Base-by-base conservation (phyloP, 192 early-diverging fungal genomes). In the Backusella australiensis region DNA sequence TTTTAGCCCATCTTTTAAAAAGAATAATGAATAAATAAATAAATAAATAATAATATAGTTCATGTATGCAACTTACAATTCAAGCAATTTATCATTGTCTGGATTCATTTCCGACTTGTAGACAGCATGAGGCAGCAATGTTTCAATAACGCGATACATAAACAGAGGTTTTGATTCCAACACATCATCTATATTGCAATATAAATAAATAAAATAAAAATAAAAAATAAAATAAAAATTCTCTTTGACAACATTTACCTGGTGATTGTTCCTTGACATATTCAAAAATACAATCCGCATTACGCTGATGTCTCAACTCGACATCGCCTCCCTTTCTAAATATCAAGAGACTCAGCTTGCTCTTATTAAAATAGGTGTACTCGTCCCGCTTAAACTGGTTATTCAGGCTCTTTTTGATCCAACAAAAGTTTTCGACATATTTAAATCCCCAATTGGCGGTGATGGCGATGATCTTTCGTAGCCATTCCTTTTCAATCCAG, bases 391-490 rank as follows among this genome's bases (percentile, higher is more conserved):
- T 90, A 76, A 98, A 94, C 63, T 88, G 86, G 81, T 98, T 97
- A 81, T 96, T 94, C 44, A 89, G 79, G 66, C 89, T 83, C 67
- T 92, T 86, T 73, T 96, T 96, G 78, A 97, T 94, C 96, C 97
- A 98, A 80, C 93, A 94, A 86, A 98, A 96, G 86, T 97, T 98
- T 78, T 84, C 97, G 0, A 97, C 94, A 78, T 98, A 98, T 63
- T 94, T 93, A 85, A 96, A 94, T 1, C 91, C 90, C 95, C 97
- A 97, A 39, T 71, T 80, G 53, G 93, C 90, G 7, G 90, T 87
- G 36, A 94, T 85, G 39, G 80, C 84, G 29, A 96, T 88, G 72
- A 98, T 91, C 32, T 91, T 85, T 19, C 93, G 96, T 19, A 96
- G 84, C 76, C 93, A 89, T 82, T 98, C 96, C 82, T 98, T 98